phyloP scores from a whole-genome alignment of 805 yeast genomes.

The Candida orba region DNA sequence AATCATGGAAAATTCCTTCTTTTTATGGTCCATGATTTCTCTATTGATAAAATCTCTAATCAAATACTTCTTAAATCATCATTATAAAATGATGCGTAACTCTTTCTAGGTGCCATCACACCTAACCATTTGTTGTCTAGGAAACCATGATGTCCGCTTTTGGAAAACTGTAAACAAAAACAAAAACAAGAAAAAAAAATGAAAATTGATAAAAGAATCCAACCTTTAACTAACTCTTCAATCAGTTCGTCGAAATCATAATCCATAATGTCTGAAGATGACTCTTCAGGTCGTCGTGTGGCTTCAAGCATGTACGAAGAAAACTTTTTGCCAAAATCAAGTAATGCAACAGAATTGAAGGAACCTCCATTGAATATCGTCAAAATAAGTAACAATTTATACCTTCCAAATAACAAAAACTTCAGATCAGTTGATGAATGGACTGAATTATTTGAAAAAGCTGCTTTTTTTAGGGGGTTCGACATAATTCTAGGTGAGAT shows the following conservation, averaged over 20 bases:
- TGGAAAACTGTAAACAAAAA: slow-evolving; percentile 1
- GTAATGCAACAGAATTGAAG: background rate
- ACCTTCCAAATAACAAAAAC: slow-evolving; percentile 11
- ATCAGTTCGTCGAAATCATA: background rate
- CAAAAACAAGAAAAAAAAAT: background rate
- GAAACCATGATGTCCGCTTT: background rate
- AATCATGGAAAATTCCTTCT: slow-evolving; percentile 2
- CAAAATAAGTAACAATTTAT: slow-evolving; percentile 17
- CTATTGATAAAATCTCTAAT: background rate
- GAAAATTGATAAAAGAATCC: background rate
- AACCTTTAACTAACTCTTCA: background rate
- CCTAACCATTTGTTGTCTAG: too few relatives aligned
- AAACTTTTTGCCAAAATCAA: slow-evolving; percentile 7
- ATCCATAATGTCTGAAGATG: background rate
- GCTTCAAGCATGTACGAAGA: slow-evolving; percentile 22
- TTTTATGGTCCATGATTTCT: background rate
- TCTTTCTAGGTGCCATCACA: too few relatives aligned
- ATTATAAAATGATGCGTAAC: too few relatives aligned
- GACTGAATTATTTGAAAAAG: slow-evolving; percentile 36
- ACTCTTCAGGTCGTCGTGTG: slow-evolving; percentile 10
- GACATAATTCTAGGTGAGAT: slow-evolving; percentile 41
- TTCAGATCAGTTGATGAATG: slow-evolving; percentile 27
- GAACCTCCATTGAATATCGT: slow-evolving; percentile 20
- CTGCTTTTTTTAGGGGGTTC: slow-evolving; percentile 46
- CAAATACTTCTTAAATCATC: background rate